Percentiles rank a stretch among this genome's conserved stretches.
Evolutionary conservation across 2,329 filamentous ascomycete genomes (phyloP).

Genomic region (Pestalotiopsis sp.): DNA sequence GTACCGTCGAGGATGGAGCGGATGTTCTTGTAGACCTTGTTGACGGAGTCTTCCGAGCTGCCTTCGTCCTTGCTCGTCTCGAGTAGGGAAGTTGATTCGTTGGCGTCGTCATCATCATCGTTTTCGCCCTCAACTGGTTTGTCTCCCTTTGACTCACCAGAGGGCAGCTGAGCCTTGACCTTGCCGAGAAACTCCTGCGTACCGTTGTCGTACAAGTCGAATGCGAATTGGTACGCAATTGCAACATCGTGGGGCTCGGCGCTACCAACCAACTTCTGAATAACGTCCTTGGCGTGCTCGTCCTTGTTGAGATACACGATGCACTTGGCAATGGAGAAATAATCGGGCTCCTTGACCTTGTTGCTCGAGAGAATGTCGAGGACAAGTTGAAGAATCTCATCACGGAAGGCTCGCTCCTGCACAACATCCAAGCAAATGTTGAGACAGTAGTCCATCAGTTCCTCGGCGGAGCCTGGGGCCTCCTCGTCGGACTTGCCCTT

Average conservation of each 20-base stretch:
- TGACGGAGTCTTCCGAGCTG: constrained; percentile 42
- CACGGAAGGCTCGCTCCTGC: constrained; percentile 85
- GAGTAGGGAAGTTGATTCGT: constrained; percentile 53
- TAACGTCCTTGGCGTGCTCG: constrained; percentile 84
- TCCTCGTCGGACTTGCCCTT: constrained; percentile 55
- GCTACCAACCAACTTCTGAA: constrained; percentile 78
- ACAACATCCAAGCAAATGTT: constrained; percentile 98
- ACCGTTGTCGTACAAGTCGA: constrained; percentile 97
- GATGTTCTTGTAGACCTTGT: constrained; percentile 64
- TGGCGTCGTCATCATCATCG: constrained; percentile 42
- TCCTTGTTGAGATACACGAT: constrained; percentile 95
- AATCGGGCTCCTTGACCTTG: constrained; percentile 84
- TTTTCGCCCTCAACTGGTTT: constrained; percentile 45
- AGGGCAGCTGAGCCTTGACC: constrained; percentile 79
- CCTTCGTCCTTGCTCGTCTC: constrained; percentile 59
- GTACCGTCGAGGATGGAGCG: constrained; percentile 78
- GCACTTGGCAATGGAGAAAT: constrained; percentile 97
- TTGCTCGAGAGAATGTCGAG: constrained; percentile 88
- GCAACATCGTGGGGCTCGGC: constrained; percentile 79
- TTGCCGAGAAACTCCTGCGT: constrained; percentile 95
- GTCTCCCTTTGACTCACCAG: constrained; percentile 44
- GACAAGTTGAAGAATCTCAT: constrained; percentile 84
- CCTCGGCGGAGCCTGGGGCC: constrained; percentile 70
- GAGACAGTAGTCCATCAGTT: constrained; percentile 94
- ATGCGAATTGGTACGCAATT: constrained; percentile 95